Percentiles rank a stretch among this genome's conserved stretches.
Evolutionary conservation across 257 asterid genomes (phyloP).

Genomic region (Perilla frutescens): DNA sequence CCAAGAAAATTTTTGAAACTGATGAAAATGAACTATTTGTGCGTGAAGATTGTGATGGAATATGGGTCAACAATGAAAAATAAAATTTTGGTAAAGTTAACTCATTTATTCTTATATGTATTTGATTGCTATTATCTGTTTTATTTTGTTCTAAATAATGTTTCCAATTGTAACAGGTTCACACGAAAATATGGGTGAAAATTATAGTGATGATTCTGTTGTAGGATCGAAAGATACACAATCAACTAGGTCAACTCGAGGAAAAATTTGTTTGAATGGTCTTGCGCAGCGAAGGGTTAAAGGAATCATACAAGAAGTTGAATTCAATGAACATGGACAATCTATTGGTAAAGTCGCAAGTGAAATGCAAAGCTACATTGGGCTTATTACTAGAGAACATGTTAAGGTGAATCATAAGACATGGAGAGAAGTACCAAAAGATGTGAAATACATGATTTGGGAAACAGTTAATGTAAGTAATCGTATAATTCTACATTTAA

Average conservation of each 20-base stretch:
- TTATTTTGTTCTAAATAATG: too few relatives aligned
- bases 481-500: too few relatives aligned
- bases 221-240: not conserved
- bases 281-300: not conserved
- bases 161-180: too few relatives aligned
- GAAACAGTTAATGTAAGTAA: too few relatives aligned
- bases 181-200: too few relatives aligned
- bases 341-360: not conserved
- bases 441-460: constrained; percentile 13
- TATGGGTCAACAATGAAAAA: too few relatives aligned
- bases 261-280: not conserved
- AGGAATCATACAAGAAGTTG: not conserved
- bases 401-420: constrained; percentile 11
- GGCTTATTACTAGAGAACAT: constrained; percentile 11
- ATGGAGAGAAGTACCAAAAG: constrained; percentile 12
- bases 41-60: too few relatives aligned
- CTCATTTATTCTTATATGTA: too few relatives aligned
- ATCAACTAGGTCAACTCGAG: not conserved
- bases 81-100: too few relatives aligned
- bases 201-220: not conserved
- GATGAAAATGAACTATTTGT: too few relatives aligned
- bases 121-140: too few relatives aligned
- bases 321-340: not conserved
- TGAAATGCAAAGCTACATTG: constrained; percentile 27
- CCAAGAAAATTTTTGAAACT: too few relatives aligned